These are phyloP conservation scores for Tanacetum coccineum DNA, from an alignment of 129 eudicot genomes.

Conservation along the genomic window DNA sequence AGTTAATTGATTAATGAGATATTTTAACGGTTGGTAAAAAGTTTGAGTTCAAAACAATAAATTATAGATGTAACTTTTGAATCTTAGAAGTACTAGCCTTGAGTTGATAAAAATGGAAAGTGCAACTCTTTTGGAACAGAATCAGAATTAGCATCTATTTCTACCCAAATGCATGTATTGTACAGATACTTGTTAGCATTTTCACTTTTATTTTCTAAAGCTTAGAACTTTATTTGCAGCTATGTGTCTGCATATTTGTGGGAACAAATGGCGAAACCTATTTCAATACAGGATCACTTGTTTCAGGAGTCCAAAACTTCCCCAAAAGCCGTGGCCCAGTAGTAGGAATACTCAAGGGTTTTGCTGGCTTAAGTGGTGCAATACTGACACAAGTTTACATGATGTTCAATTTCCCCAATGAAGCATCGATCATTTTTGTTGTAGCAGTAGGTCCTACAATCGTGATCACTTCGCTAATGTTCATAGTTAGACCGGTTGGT, in stretches of 20 bases:
- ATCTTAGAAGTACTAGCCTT: constrained; percentile 17
- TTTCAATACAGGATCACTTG: constrained; percentile 74
- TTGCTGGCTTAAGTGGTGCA: constrained; percentile 75
- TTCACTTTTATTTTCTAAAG: constrained; percentile 5
- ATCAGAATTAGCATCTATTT: constrained; percentile 8
- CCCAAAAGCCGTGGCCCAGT: constrained; percentile 78
- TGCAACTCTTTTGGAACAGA: constrained; percentile 7
- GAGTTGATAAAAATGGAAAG: constrained; percentile 2
- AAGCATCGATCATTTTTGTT: constrained; percentile 60
- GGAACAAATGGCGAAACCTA: constrained; percentile 87
- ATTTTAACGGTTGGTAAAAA: neutral
- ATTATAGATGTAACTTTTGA: constrained; percentile 2
- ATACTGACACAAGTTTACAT: constrained; percentile 61
- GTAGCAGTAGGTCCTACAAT: constrained; percentile 73
- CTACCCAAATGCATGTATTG: constrained; percentile 1
- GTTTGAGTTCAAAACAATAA: neutral
- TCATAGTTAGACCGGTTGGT: constrained; percentile 58
- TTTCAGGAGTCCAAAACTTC: constrained; percentile 66
- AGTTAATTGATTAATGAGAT: neutral
- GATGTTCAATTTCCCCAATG: constrained; percentile 54
- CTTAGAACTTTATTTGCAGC: constrained; percentile 37
- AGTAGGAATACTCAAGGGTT: constrained; percentile 74
- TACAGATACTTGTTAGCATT: neutral
- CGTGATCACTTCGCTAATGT: constrained; percentile 55
- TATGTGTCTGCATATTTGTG: constrained; percentile 61